Evolutionary conservation across 225 moss, liverwort and hornwort genomes (phyloP).

Genomic region (Pseudisothecium myosuroides): DNA sequence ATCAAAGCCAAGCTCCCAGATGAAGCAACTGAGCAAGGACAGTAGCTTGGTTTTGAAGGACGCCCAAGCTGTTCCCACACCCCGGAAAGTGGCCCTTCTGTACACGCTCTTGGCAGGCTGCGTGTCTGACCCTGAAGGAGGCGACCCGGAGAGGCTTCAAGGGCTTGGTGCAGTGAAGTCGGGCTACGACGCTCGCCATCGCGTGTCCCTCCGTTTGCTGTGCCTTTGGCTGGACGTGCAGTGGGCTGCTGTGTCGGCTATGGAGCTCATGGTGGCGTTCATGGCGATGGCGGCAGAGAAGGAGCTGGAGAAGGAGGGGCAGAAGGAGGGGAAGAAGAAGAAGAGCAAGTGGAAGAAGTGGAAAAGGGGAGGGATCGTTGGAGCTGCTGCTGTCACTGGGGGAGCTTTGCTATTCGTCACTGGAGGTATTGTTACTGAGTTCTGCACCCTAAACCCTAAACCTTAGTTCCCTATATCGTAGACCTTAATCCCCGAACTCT

Average conservation of each 20-base stretch:
- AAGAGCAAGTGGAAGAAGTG: constrained; percentile 55
- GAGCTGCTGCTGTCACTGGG: constrained; percentile 85
- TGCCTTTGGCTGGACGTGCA: constrained; percentile 73
- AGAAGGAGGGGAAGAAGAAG: constrained; percentile 15
- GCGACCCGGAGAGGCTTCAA: not conserved
- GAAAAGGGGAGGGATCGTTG: constrained; percentile 71
- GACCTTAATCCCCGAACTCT: too few relatives aligned
- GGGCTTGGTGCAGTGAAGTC: constrained; percentile 2
- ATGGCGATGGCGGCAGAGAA: constrained; percentile 84
- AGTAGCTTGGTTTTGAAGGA: constrained; percentile 16
- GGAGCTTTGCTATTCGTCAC: constrained; percentile 84
- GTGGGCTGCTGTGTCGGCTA: constrained; percentile 85
- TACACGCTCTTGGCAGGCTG: constrained; percentile 80
- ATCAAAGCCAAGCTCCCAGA: not conserved
- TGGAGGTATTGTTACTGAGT: constrained; percentile 35
- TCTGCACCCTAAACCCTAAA: not conserved
- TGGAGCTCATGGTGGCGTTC: constrained; percentile 95
- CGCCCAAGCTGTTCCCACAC: constrained; percentile 17
- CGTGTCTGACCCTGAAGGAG: constrained; percentile 46
- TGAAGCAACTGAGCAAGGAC: not conserved
- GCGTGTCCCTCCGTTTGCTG: constrained; percentile 72
- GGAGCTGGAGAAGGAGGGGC: constrained; percentile 14
- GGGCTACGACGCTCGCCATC: constrained; percentile 92
- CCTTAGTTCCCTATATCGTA: not conserved
- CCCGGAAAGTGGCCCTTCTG: constrained; percentile 67